These are phyloP conservation scores for Cryptococcus jaspeensis DNA, from an alignment of 1,284 basidiomycete genomes.

Conservation along the genomic window DNA sequence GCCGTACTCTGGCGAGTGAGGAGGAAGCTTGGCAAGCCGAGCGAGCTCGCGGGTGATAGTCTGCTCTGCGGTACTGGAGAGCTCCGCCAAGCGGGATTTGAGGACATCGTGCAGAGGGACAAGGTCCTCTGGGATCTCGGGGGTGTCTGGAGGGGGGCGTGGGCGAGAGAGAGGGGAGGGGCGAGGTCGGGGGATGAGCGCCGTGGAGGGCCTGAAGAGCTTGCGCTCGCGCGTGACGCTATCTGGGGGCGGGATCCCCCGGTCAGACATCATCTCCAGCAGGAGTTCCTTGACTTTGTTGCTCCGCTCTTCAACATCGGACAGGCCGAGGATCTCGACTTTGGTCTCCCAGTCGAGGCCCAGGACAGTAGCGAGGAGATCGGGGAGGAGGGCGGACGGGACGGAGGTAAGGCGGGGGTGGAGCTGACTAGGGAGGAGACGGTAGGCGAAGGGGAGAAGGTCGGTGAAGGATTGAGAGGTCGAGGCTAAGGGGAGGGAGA, in stretches of 20 bases:
- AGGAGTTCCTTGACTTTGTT: slow-evolving; percentile 31
- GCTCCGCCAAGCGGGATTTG: slow-evolving; percentile 21
- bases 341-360: slow-evolving; percentile 38
- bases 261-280: slow-evolving; percentile 19
- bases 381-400: slow-evolving; percentile 35
- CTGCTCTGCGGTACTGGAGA: slow-evolving; percentile 27
- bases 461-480: slow-evolving; percentile 14
- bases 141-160: not conserved
- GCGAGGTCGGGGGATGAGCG: slow-evolving; percentile 1
- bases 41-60: slow-evolving; percentile 35
- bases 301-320: slow-evolving; percentile 31
- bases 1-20: slow-evolving; percentile 45
- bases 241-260: slow-evolving; percentile 22
- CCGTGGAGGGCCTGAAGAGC: not conserved
- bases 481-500: slow-evolving; percentile 36
- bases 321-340: slow-evolving; percentile 38
- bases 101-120: slow-evolving; percentile 29
- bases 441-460: slow-evolving; percentile 32
- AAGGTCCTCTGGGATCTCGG: slow-evolving; percentile 36
- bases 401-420: slow-evolving; percentile 34
- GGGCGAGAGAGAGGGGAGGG: not conserved
- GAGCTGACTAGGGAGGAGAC: slow-evolving; percentile 36
- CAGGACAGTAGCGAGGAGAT: slow-evolving; percentile 40
- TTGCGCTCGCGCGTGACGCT: not conserved
- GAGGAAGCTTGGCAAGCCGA: slow-evolving; percentile 38